Evolutionary conservation across 148 eudicot species (phyloP).

Genomic region (Rhododendron ovatum): DNA sequence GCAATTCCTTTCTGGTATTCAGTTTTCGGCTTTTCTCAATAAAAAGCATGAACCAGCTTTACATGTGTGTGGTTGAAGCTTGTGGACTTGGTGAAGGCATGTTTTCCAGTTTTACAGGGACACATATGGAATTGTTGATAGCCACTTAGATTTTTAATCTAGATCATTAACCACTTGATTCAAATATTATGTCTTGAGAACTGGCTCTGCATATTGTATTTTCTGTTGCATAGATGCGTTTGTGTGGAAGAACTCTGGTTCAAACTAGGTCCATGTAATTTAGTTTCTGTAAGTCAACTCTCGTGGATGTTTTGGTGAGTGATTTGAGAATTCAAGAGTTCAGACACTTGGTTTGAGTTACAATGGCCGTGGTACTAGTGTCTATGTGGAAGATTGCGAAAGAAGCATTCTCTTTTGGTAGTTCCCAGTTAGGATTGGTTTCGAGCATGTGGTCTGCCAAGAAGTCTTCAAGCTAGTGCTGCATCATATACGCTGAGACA

Average conservation of each 20-base stretch:
- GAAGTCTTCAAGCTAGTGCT: not conserved
- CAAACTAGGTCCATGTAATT: not conserved
- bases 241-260: not conserved
- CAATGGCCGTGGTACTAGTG: not conserved
- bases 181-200: not conserved
- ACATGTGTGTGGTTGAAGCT: not conserved
- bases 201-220: not conserved
- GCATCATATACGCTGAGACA: not conserved
- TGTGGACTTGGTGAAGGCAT: not conserved
- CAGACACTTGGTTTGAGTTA: not conserved
- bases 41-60: not conserved
- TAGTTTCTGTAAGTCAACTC: not conserved
- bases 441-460: not conserved
- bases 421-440: not conserved
- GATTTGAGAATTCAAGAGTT: not conserved
- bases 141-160: not conserved
- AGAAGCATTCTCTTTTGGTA: not conserved
- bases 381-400: not conserved
- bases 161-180: not conserved
- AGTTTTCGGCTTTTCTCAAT: not conserved
- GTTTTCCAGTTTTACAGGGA: not conserved
- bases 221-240: not conserved
- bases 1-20: not conserved
- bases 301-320: not conserved
- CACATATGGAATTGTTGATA: not conserved